Evolutionary conservation across 345 rosid genomes (phyloP), one percentile per base, ranked within the genome.

Genomic region (Citrus glauca): DNA sequence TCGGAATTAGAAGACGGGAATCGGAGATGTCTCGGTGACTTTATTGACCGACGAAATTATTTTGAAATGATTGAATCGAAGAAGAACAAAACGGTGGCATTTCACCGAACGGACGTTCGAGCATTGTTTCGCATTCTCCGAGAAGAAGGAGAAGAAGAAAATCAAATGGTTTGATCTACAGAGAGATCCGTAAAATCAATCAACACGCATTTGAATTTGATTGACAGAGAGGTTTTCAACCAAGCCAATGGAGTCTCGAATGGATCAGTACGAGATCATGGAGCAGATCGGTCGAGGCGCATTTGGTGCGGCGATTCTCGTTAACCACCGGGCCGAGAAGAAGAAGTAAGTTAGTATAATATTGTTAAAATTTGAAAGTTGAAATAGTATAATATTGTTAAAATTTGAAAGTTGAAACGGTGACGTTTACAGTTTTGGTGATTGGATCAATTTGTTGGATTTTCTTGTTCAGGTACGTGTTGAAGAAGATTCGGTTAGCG

Each of bases 261-360:
- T 96, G 99, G 99, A 96, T 90, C 97, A 89, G 77, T 96, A 96
- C 63, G 99, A 96, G 91, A 89, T 96, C 86, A 96, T 96, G 98
- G 99, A 94, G 80, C 99, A 94, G 93, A 94, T 96, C 87, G 99
- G 98, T 10, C 92, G 99, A 33, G 99, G 99, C 2, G 99, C 99
- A 2, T 96, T 96, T 56, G 99, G 99, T 30, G 97, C 97, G 16
- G 99, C 99, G 61, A 96, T 96, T 89, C 91, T 96, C 16, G 99
- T 96, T 66, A 86, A 87, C 81, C 97, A 96, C 85, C 94, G 89
- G 78, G 84, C 97, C 20, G 97, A 96, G 90, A 94, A 87, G 87
- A 96, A 92, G 89, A 96, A 91, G 98, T 94, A 81, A 38, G 77
- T 35, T 24, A 4, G 30, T 45, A 17, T 17, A 53, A 17, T 17